Evolutionary conservation across 2,329 filamentous ascomycete species (phyloP).

Genomic region (Ophioceras dolichostomum): DNA sequence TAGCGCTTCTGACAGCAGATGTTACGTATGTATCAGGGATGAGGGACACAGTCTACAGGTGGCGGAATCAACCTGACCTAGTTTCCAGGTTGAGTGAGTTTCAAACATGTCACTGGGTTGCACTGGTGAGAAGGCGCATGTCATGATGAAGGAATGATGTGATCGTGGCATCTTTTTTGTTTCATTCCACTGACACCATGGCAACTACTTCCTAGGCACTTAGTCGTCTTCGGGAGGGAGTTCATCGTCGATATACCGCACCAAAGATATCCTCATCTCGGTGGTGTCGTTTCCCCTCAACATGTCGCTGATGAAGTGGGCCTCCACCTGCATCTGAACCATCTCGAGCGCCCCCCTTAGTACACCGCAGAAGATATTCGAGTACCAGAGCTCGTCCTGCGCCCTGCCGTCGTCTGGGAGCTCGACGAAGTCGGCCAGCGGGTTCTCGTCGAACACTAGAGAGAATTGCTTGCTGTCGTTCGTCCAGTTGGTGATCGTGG

Average conservation of each 20-base stretch:
- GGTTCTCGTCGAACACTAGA: conserved; percentile 92
- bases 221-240: conserved; percentile 93
- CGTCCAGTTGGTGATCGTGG: conserved; percentile 89
- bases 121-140: no score
- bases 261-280: conserved; percentile 86
- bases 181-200: no score
- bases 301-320: conserved; percentile 89
- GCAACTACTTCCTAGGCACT: no score
- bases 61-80: no score
- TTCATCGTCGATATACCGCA: conserved; percentile 95
- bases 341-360: conserved; percentile 87
- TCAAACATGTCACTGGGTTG: no score
- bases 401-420: conserved; percentile 89
- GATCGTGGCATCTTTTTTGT: not conserved
- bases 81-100: no score
- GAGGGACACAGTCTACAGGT: no score
- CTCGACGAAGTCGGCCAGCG: conserved; percentile 93
- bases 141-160: no score
- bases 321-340: conserved; percentile 99
- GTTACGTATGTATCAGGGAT: no score
- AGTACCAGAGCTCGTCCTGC: conserved; percentile 97
- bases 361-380: conserved; percentile 91
- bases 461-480: conserved; percentile 95
- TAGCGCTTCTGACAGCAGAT: no score
- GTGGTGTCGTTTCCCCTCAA: conserved; percentile 90